Evolutionary conservation across 345 rosid species (phyloP).

Genomic region (Dipteronia dyeriana): DNA sequence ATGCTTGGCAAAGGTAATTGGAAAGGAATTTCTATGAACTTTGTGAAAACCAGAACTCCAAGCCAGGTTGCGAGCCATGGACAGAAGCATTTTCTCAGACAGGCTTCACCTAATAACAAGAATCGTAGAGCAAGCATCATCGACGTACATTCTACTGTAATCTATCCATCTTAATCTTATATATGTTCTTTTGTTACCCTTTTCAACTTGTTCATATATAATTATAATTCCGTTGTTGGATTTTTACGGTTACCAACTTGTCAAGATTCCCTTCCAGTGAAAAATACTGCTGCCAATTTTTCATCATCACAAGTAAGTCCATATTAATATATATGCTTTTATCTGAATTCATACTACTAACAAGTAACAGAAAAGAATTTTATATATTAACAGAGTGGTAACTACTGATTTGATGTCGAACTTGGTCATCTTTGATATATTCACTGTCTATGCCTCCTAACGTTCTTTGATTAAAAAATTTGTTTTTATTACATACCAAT

Average conservation of each 20-base stretch:
- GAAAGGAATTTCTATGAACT: no score
- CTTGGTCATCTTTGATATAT: no score
- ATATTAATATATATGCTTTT: neutral
- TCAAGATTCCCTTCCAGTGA: neutral
- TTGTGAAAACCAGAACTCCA: constrained; percentile 42
- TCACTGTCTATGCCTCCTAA: no score
- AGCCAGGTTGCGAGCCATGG: constrained; percentile 80
- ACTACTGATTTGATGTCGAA: no score
- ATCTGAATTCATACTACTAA: neutral
- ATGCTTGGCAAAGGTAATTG: no score
- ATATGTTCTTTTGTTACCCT: neutral
- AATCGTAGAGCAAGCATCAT: constrained; percentile 61
- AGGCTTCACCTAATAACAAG: constrained; percentile 33
- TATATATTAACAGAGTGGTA: neutral
- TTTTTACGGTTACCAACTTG: constrained; percentile 13
- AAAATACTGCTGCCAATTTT: neutral
- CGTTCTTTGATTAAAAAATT: no score
- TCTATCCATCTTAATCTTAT: neutral
- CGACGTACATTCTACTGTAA: constrained; percentile 38
- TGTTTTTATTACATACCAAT: no score
- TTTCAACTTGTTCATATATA: neutral
- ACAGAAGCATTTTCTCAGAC: constrained; percentile 62
- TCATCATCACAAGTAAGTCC: constrained; percentile 14
- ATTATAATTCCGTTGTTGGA: neutral
- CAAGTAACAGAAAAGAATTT: neutral